These are phyloP conservation scores for Didymella segeticola DNA, from an alignment of 2,329 filamentous ascomycete species.

Conservation along the genomic window DNA sequence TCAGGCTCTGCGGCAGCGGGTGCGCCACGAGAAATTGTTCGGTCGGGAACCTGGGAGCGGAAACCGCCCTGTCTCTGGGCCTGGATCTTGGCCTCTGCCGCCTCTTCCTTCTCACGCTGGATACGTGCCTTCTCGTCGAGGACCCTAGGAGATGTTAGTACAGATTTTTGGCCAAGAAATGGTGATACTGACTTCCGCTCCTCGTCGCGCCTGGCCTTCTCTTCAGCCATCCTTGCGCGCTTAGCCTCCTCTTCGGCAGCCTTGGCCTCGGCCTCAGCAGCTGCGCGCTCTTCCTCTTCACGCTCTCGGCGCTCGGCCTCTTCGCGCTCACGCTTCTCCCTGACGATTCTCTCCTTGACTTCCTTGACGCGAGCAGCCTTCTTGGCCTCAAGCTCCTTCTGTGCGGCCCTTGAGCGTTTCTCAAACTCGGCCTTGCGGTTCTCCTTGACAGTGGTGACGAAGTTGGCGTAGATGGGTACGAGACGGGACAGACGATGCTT, in stretches of 20 bases:
- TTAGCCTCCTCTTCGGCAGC: constrained; percentile 80
- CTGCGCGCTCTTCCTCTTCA: constrained; percentile 85
- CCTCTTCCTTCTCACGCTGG: constrained; percentile 85
- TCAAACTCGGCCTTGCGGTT: constrained; percentile 95
- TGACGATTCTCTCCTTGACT: constrained; percentile 79
- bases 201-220: constrained; percentile 66
- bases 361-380: constrained; percentile 89
- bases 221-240: constrained; percentile 74
- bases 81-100: constrained; percentile 78
- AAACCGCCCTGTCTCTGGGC: constrained; percentile 62
- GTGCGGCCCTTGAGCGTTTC: constrained; percentile 87
- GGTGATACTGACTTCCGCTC: constrained; percentile 61
- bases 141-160: constrained; percentile 54
- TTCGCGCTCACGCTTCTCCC: constrained; percentile 84
- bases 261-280: constrained; percentile 85
- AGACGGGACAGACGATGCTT: constrained; percentile 91
- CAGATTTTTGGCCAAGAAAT: background rate
- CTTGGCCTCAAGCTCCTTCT: constrained; percentile 91
- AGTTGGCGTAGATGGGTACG: constrained; percentile 82
- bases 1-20: constrained; percentile 18
- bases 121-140: constrained; percentile 67
- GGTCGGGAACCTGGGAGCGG: constrained; percentile 44
- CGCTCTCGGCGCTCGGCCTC: constrained; percentile 78
- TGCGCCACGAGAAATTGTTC: constrained; percentile 31
- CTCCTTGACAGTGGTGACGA: constrained; percentile 82